Percentiles rank a stretch among this genome's conserved stretches.
phyloP scores from a whole-genome alignment of 106 monocot genomes.

The Acorus gramineus region DNA sequence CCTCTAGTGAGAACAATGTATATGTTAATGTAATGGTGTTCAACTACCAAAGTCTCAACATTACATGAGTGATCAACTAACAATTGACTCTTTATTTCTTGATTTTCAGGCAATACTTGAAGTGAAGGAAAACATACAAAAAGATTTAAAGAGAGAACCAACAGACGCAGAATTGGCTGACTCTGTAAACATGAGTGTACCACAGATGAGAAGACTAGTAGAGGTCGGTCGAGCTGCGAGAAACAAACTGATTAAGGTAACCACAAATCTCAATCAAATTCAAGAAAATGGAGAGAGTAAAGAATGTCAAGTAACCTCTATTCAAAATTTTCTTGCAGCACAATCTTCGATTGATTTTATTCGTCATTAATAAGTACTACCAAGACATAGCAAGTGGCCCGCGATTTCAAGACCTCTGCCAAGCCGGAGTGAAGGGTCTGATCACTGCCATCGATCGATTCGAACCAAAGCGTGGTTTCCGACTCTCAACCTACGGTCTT shows the following conservation, averaged over 20 bases:
- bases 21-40: too few relatives aligned
- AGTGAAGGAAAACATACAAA: constrained; percentile 46
- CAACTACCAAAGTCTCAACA: too few relatives aligned
- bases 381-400: constrained; percentile 51
- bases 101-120: constrained; percentile 41
- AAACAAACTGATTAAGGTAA: constrained; percentile 94
- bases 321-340: constrained; percentile 47
- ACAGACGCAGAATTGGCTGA: constrained; percentile 56
- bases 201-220: constrained; percentile 37
- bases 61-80: too few relatives aligned
- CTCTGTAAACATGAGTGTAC: constrained; percentile 45
- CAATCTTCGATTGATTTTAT: constrained; percentile 81
- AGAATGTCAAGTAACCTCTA: neutral
- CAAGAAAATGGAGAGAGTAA: too few relatives aligned
- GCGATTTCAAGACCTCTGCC: constrained; percentile 84
- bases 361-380: constrained; percentile 77
- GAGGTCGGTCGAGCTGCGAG: constrained; percentile 77
- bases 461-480: constrained; percentile 73
- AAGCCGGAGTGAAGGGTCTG: constrained; percentile 82
- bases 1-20: too few relatives aligned
- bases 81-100: neutral
- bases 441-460: constrained; percentile 78
- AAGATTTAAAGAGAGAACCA: constrained; percentile 54
- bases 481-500: constrained; percentile 74
- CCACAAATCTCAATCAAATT: neutral